Conservation (phyloP, 2,329 filamentous ascomycete genomes). For the Whalleya microplaca region DNA sequence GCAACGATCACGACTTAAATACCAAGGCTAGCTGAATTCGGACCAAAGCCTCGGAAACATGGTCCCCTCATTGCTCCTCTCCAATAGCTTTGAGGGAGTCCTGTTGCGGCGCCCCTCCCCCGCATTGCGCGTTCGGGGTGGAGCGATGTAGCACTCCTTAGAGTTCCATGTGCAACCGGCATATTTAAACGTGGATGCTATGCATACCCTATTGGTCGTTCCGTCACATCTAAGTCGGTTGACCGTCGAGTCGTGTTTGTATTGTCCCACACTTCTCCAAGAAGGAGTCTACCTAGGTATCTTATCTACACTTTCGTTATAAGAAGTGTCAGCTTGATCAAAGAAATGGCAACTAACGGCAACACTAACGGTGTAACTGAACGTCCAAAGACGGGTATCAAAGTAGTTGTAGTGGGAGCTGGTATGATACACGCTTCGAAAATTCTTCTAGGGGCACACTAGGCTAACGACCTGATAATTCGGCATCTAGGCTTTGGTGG, state of each 20-base stretch:
- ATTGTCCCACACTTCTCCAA: constrained; percentile 8
- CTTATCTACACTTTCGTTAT: constrained; percentile 2
- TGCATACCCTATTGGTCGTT: constrained; percentile 17
- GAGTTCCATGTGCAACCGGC: constrained; percentile 15
- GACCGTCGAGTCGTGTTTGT: constrained; percentile 11
- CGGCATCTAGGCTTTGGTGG: constrained; percentile 57
- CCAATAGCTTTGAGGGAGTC: constrained; percentile 4
- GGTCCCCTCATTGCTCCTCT: constrained; percentile 5
- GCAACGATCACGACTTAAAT: constrained; percentile 2
- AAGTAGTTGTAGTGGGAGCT: constrained; percentile 54
- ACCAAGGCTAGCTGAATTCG: constrained; percentile 10
- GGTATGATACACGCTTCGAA: constrained; percentile 35
- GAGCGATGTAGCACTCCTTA: constrained; percentile 9
- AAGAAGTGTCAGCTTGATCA: constrained; percentile 6
- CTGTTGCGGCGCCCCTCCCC: constrained; percentile 18
- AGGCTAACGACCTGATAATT: not conserved
- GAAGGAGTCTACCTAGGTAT: constrained; percentile 14
- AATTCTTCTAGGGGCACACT: not conserved
- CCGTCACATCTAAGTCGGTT: constrained; percentile 14
- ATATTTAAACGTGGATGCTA: constrained; percentile 21
- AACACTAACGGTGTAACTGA: constrained; percentile 15
- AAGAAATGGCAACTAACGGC: constrained; percentile 28
- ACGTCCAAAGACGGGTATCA: constrained; percentile 50
- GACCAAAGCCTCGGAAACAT: constrained; percentile 8
- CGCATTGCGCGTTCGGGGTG: constrained; percentile 12